Base-by-base conservation (phyloP, 2,329 filamentous ascomycete genomes). In the Aspergillus fumigatus region DNA sequence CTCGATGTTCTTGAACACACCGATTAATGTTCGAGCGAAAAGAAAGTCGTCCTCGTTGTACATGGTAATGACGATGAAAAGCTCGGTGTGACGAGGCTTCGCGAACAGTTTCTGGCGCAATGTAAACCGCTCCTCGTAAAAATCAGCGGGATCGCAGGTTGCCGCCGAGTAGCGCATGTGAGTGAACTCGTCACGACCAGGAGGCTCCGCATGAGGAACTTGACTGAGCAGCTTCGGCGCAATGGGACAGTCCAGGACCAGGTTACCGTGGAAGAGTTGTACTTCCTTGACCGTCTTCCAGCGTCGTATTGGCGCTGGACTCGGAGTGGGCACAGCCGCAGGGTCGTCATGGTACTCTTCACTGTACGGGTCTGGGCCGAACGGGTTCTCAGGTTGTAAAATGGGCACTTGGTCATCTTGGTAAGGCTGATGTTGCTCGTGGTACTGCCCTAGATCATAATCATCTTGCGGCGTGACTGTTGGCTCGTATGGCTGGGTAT, bases 241-340 rank as follows among this genome's bases (percentile, higher is more conserved):
- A 56, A 99, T 90, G 0, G 94, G 94, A 71, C 94, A 99, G 74
- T 99, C 94, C 3, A 99, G 86, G 40, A 99, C 92, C 67, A 99
- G 83, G 75, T 99, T 99, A 62, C 94, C 94, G 64, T 95, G 88
- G 80, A 96, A 99, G 53, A 99, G 77, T 67, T 95, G 87, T n/a
- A 99, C 93, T 78, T 97, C 91, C 77, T 97, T 99, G 50, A 99
- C 93, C 0, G 94, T 99, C 81, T 97, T 99, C 90, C 91, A 97
- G 72, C 94, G 84, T 73, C 90, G 88, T 64, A 97, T 86, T 3
- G 80, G 83, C 61, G 79, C 83, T 55, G 80, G 83, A 62, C 79
- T 80, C 21, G 82, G 79, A 54, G 80, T 79, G 2, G 65, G 65
- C 1, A 62, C 61, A 19, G 65, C 55, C 9, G 57, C 67, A 48